Evolutionary conservation across 331 rosid species (phyloP), one percentile per base, ranked within the genome.

Genomic region (Quercus lobata): DNA sequence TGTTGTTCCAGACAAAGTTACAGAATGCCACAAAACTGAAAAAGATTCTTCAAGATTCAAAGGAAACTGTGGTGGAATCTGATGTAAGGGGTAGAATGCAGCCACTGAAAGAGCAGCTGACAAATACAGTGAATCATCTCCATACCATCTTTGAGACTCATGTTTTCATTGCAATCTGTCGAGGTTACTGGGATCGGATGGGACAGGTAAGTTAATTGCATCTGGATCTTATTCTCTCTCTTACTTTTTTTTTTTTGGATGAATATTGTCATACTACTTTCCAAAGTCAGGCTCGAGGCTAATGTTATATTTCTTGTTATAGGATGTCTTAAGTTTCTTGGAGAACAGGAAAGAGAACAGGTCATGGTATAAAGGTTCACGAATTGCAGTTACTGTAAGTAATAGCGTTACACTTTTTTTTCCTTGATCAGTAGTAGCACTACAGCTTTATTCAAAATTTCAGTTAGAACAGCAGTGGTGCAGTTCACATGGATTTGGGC

Each of bases 171-270:
- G 88, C 97, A 75, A 76, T 89, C 58, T 96, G 98, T 76, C 92
- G 99, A 72, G 91, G 97, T 73, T 96, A 88, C 72, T 93, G 98
- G 99, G 98, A 96, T 80, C 94, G 92, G n/a, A 86, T 96, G 97
- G 99, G 99, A 72, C 97, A 94, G 89, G 99, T 88, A 73, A 78
- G 77, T 77, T 82, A 60, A 58, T 75, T 74, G 65, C 49, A 18
- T 69, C 58, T 72, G 53, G 37, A 32, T 75, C 22, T 72, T 18
- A 53, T 27, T 27, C 29, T 27, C 29, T 27, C 29, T 27, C 29
- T 0, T 27, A 27, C 2, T 27, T 27, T 27, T 27, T 27, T 25
- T 27, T 27, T 27, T 27, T 27, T 27, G 29, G 29, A 27, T 27
- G 29, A 27, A 27, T 27, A 27, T 44, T 55, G n/a, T 10, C 44